A percentile compares a stretch with the other conserved stretches of the same genome.
These are phyloP conservation scores for Penicillium malachiteum DNA, from an alignment of 495 filamentous ascomycete genomes.

Conservation along the genomic window DNA sequence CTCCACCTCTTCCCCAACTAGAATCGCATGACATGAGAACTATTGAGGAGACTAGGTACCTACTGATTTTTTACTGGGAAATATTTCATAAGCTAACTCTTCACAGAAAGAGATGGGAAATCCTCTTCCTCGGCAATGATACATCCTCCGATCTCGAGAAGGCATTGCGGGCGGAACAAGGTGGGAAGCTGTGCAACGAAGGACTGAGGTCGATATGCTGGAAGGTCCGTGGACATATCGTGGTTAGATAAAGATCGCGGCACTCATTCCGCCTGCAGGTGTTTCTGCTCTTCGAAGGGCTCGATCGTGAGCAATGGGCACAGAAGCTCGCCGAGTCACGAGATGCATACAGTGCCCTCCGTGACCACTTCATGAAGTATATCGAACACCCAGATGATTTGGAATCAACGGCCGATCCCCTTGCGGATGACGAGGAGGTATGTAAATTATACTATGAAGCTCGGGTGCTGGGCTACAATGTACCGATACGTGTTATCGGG, in stretches of 20 bases:
- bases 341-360: slow-evolving; percentile 67
- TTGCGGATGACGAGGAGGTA: slow-evolving; percentile 84
- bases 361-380: slow-evolving; percentile 71
- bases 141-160: slow-evolving; percentile 64
- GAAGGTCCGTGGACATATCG: slow-evolving; percentile 61
- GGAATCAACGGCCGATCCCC: slow-evolving; percentile 72
- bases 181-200: slow-evolving; percentile 59
- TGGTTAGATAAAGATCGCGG: not conserved
- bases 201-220: slow-evolving; percentile 88
- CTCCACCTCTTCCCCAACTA: slow-evolving; percentile 10
- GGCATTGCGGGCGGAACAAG: slow-evolving; percentile 57
- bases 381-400: slow-evolving; percentile 81
- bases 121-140: slow-evolving; percentile 58
- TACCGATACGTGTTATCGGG: slow-evolving; percentile 23
- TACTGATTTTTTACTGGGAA: not conserved
- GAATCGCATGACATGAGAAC: slow-evolving; percentile 55
- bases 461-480: not conserved
- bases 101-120: slow-evolving; percentile 62
- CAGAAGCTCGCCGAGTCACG: slow-evolving; percentile 65
- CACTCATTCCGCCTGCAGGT: slow-evolving; percentile 47
- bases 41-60: slow-evolving; percentile 61
- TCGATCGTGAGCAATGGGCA: slow-evolving; percentile 67
- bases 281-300: slow-evolving; percentile 75
- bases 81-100: slow-evolving; percentile 1
- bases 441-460: slow-evolving; percentile 20